Conservation (phyloP, 331 rosid genomes). For the Pyrus hybrid region DNA sequence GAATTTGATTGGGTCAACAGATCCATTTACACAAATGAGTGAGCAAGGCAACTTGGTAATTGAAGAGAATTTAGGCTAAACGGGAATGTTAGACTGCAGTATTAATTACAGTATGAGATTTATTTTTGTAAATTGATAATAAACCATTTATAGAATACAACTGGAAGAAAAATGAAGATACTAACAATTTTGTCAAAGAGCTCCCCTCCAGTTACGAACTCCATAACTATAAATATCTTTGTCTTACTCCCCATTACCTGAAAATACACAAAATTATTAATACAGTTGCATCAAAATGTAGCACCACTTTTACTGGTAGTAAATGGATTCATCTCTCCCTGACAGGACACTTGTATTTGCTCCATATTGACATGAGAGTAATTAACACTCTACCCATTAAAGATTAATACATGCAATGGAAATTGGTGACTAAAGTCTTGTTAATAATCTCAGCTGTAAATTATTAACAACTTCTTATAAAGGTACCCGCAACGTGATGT, state of each 20-base stretch:
- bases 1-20: background rate
- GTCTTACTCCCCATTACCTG: slow-evolving; percentile 97
- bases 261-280: slow-evolving; percentile 9
- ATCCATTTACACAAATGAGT: slow-evolving; percentile 5
- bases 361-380: background rate
- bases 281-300: background rate
- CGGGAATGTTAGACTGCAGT: background rate
- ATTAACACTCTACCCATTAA: background rate
- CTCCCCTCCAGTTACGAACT: slow-evolving; percentile 94
- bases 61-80: background rate
- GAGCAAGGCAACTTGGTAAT: background rate
- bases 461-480: background rate
- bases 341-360: background rate
- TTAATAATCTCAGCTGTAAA: background rate
- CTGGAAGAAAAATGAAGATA: background rate
- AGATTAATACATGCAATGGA: background rate
- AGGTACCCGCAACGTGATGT: background rate
- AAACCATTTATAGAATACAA: background rate
- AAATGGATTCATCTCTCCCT: background rate
- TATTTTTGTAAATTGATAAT: slow-evolving; percentile 1
- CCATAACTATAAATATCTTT: slow-evolving; percentile 89
- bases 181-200: slow-evolving; percentile 98
- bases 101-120: background rate
- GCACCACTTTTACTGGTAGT: background rate
- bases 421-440: background rate